Evolutionary conservation across 768 basidiomycete species (phyloP), one percentile per base, ranked within the genome.

Genomic region (Boletus fagicola): DNA sequence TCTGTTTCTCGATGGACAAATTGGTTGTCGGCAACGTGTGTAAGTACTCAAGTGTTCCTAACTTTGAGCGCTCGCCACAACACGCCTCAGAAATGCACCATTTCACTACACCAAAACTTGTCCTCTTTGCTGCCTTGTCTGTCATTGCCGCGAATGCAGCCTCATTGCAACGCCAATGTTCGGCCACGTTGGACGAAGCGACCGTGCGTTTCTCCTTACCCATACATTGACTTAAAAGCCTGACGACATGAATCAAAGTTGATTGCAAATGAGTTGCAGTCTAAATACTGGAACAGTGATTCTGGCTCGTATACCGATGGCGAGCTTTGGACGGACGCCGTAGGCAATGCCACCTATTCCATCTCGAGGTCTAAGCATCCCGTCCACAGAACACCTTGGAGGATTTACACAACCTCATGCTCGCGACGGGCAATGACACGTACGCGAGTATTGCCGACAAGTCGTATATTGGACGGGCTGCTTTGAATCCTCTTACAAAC

Each of bases 371-470:
- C 24, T 42, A 22, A 18, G n/a, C 18, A 9, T 22, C 11, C 33
- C 24, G 38, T 54, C 22, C 47, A 53, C n/a, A 84, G 83, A 84
- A 84, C 60, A 75, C 82, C 6, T 61, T 83, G 31, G 83, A 84
- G 62, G 82, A 83, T 60, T 65, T 84, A 15, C 80, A 84, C 60
- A 83, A 82, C 66, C 68, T 84, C 51, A 84, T 84, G 83, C 75
- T 84, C 13, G 78, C 76, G 13, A 78, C 77, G 5, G 75, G 74
- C 15, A 73, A 70, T 4, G 64, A 80, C 54, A 68, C 77, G 16
- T 83, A 75, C 46, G 28, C 38, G 16, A 51, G 47, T 15, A 71
- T 82, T 3, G 78, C 77, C 8, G 76, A 80, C 45, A 64, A 61
- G 5, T 81, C 81, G 12, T 76, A 67, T 61, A 78, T 84, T 46